Conservation (phyloP, 306 rosid genomes). For the Malus asiatica region DNA sequence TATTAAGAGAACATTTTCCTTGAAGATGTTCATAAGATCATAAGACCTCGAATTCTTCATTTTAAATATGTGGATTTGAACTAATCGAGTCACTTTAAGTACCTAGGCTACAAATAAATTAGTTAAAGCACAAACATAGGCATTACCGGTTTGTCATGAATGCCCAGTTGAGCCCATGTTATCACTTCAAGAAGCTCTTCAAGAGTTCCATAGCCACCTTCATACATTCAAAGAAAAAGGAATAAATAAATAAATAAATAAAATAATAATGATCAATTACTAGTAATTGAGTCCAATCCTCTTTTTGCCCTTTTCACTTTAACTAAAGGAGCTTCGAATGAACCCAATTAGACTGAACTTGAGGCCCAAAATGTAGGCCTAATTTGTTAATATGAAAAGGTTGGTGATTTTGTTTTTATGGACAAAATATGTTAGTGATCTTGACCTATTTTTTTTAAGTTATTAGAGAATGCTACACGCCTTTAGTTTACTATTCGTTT, state of each 20-base stretch:
- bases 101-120: background rate
- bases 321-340: background rate
- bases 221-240: background rate
- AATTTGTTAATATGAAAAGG: too few species aligned
- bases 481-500: too few species aligned
- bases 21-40: background rate
- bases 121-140: background rate
- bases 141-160: slow-evolving; percentile 89
- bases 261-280: too few species aligned
- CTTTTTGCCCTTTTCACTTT: background rate
- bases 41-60: background rate
- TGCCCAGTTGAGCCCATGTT: slow-evolving; percentile 98
- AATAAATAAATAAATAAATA: background rate
- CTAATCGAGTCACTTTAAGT: background rate
- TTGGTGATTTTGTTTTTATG: too few species aligned
- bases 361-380: background rate
- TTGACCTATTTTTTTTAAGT: too few species aligned
- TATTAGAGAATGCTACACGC: too few species aligned
- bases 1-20: background rate
- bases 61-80: too few species aligned
- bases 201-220: slow-evolving; percentile 97
- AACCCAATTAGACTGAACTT: background rate
- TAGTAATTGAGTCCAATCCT: too few species aligned
- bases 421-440: too few species aligned
- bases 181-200: slow-evolving; percentile 98